Base-by-base conservation (phyloP, 495 filamentous ascomycete species). In the Neurospora sp. region DNA sequence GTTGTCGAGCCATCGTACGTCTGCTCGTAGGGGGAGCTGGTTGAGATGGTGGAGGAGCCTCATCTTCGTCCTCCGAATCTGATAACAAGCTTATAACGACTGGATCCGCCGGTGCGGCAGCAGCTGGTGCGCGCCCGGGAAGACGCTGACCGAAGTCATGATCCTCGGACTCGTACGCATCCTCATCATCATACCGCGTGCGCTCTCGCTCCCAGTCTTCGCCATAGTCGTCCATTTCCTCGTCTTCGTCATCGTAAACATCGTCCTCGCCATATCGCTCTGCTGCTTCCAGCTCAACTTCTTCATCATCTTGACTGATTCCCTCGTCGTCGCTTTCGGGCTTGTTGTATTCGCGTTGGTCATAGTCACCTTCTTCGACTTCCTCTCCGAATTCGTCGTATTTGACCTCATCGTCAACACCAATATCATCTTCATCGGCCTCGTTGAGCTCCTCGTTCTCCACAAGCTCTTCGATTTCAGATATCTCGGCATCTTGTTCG, bases 181-280 rank as follows among this genome's bases (percentile, higher is more conserved):
- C 74, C 37, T 78, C 77, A 6, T 74, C 77, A 36, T 81, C 78
- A 42, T 80, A 78, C 15, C 75, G 73, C 39, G 78, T 77, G 39
- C 76, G 79, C 39, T 81, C 78, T 13, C 75, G 70, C 24, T 79
- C 79, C 9, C 78, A 75, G 9, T 74, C 62, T 39, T 76, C 76
- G n/a, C 74, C 74, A 10, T 75, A 74, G 28, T 76, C 79, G 17
- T 69, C 73, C 37, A 74, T 76, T 10, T 73, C 74, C 8, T 76
- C 74, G n/a, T 76, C 74, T 5, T 77, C 71, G 31, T 83, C 79
- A 45, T 81, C 79, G 71, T 81, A 79, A n/a, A 77, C 75, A 45
- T 81, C 83, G 9, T 79, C 78, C 19, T 82, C 79, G 28, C 82
- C 84, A 73, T 85, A 82, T 38, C 76, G 76, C 5, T 82, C 79